Evolutionary conservation across 768 basidiomycete species (phyloP).

Genomic region (Termitomyces sp.): DNA sequence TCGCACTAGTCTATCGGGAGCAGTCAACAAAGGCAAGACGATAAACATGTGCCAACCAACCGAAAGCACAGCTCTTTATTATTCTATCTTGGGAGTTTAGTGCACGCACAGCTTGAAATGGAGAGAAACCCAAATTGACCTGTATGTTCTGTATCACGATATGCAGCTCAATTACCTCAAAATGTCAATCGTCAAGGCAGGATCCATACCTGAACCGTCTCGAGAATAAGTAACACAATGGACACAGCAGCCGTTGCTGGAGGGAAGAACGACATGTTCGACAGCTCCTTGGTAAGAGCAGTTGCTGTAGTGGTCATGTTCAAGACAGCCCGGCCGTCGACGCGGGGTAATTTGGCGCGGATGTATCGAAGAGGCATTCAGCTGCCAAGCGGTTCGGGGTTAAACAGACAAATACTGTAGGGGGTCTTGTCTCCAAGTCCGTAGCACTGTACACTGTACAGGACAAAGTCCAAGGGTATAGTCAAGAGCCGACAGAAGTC

Average conservation of each 20-base stretch:
- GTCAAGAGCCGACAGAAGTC: too few species aligned
- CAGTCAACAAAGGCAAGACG: not conserved
- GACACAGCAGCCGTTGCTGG: slow-evolving; percentile 38
- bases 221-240: slow-evolving; percentile 37
- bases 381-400: too few species aligned
- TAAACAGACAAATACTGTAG: too few species aligned
- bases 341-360: too few species aligned
- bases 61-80: too few species aligned
- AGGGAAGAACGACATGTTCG: slow-evolving; percentile 30
- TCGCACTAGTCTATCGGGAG: slow-evolving; percentile 22
- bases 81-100: not conserved
- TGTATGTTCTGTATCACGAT: slow-evolving; percentile 13
- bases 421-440: too few species aligned
- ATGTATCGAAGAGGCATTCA: too few species aligned
- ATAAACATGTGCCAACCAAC: not conserved
- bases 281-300: slow-evolving; percentile 18
- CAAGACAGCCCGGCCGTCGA: too few species aligned
- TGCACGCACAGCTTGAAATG: not conserved
- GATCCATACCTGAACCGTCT: slow-evolving; percentile 39
- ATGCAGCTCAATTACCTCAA: not conserved
- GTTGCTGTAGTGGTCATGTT: slow-evolving; percentile 14
- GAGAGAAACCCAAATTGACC: slow-evolving; percentile 12
- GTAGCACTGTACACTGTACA: too few species aligned
- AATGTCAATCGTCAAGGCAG: not conserved
- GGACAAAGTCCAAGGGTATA: too few species aligned